A percentile compares a stretch with the other conserved stretches of the same genome.
phyloP scores from a whole-genome alignment of 2,329 filamentous ascomycete species.

The Cladophialophora carrionii region DNA sequence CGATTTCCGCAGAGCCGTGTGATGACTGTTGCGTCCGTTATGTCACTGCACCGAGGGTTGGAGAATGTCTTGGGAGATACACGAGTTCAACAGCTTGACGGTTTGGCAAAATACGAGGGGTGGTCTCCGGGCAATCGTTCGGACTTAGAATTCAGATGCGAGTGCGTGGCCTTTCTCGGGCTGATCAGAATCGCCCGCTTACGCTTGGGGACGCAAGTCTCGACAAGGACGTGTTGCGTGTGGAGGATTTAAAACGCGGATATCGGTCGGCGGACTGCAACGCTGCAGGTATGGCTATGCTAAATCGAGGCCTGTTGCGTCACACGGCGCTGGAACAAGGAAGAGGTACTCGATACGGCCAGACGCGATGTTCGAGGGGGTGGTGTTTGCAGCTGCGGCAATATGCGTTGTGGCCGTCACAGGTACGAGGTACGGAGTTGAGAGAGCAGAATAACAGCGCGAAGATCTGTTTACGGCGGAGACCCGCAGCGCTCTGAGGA shows the following conservation, averaged over 20 bases:
- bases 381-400: background rate
- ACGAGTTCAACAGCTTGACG: conserved; percentile 8
- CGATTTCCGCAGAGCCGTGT: conserved; percentile 19
- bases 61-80: conserved; percentile 13
- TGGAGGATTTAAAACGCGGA: conserved; percentile 17
- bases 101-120: background rate
- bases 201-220: conserved; percentile 5
- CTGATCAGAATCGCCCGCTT: conserved; percentile 10
- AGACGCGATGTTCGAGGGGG: background rate
- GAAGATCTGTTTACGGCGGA: background rate
- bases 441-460: background rate
- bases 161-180: conserved; percentile 16
- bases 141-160: conserved; percentile 14
- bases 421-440: background rate
- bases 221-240: conserved; percentile 5
- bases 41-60: conserved; percentile 1
- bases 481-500: background rate
- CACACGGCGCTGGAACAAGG: conserved; percentile 4
- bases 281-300: conserved; percentile 11
- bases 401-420: background rate
- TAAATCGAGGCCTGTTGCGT: conserved; percentile 17
- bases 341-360: background rate
- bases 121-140: conserved; percentile 26
- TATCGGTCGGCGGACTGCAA: conserved; percentile 15
- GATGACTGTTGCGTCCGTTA: conserved; percentile 11